These are phyloP conservation scores for Kwoniella sp. DNA, from an alignment of 768 basidiomycete species.

Conservation along the genomic window DNA sequence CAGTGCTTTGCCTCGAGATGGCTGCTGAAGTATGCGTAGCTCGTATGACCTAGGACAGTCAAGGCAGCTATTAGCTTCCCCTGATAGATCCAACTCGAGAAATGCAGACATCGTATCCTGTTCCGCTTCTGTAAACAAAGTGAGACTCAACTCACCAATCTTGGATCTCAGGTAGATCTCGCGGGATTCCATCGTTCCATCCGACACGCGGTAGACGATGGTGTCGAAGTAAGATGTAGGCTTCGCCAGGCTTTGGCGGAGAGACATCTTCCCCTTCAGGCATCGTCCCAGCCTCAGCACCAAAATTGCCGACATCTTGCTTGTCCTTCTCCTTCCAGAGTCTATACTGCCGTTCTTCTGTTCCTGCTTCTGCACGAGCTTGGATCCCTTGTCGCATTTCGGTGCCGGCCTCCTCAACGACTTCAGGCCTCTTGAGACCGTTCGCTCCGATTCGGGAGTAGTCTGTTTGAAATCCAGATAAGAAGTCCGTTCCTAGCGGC, in stretches of 20 bases:
- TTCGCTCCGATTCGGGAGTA: not conserved
- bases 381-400: too few relatives aligned
- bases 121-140: too few relatives aligned
- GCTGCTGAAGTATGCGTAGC: constrained; percentile 11
- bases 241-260: constrained; percentile 9
- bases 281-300: not conserved
- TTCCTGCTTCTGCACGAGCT: too few relatives aligned
- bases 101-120: too few relatives aligned
- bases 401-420: too few relatives aligned
- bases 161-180: not conserved
- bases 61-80: too few relatives aligned
- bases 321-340: too few relatives aligned
- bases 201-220: constrained; percentile 11
- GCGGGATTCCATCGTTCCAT: constrained; percentile 17
- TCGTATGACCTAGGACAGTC: constrained; percentile 4
- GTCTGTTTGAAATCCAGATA: constrained; percentile 12
- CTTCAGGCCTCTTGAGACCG: not conserved
- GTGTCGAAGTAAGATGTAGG: constrained; percentile 15
- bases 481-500: constrained; percentile 1
- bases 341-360: too few relatives aligned
- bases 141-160: constrained; percentile 18
- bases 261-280: not conserved
- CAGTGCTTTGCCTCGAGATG: constrained; percentile 15
- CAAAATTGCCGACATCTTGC: too few relatives aligned
- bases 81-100: too few relatives aligned